These are phyloP conservation scores for Globisporangium nunn DNA, from an alignment of 352 stramenopile genomes.

Conservation along the genomic window DNA sequence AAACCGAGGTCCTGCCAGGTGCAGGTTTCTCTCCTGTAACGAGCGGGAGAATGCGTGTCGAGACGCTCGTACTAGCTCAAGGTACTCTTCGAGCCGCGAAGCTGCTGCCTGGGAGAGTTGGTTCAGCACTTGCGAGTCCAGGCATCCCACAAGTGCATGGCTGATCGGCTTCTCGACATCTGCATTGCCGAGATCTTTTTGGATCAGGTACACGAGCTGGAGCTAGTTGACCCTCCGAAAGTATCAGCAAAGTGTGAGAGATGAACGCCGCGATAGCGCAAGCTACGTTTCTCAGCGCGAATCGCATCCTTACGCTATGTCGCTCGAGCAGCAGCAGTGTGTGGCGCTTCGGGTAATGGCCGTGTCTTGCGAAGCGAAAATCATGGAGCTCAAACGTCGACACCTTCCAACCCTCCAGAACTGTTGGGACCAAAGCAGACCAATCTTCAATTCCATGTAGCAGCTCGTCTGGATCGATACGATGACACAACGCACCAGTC, in stretches of 20 bases:
- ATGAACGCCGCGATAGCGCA: not conserved
- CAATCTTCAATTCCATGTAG: not conserved
- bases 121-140: not conserved
- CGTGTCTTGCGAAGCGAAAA: conserved; percentile 25
- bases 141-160: not conserved
- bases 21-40: not conserved
- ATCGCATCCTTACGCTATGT: conserved; percentile 15
- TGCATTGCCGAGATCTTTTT: conserved; percentile 14
- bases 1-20: conserved; percentile 9
- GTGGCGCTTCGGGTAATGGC: conserved; percentile 29
- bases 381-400: conserved; percentile 24
- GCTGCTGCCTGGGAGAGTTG: conserved; percentile 1
- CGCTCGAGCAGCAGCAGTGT: conserved; percentile 23
- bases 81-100: not conserved
- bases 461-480: not conserved
- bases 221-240: conserved; percentile 15
- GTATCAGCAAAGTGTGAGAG: not conserved
- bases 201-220: conserved; percentile 28
- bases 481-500: conserved; percentile 2
- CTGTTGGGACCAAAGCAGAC: not conserved
- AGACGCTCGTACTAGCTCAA: not conserved
- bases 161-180: not conserved
- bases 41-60: not conserved
- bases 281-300: not conserved
- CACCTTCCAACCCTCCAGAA: conserved; percentile 2